These are phyloP conservation scores for Phlebiopsis flavidoalba DNA, from an alignment of 768 basidiomycete genomes.

Conservation along the genomic window DNA sequence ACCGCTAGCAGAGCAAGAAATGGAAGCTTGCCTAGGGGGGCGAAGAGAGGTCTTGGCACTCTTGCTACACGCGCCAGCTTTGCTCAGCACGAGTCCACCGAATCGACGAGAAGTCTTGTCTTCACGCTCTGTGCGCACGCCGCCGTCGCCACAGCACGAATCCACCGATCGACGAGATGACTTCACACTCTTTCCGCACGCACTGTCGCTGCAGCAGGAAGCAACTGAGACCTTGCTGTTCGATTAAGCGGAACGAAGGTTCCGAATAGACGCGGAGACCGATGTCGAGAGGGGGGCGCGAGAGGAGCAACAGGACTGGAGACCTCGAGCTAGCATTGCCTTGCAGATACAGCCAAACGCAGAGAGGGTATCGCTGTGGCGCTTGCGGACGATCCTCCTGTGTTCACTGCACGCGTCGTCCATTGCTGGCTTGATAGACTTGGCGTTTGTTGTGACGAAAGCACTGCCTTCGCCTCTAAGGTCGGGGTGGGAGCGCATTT, in stretches of 20 bases:
- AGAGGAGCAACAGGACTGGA: slow-evolving; percentile 22
- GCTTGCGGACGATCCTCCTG: slow-evolving; percentile 18
- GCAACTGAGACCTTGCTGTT: background rate
- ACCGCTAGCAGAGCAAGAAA: background rate
- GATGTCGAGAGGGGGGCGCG: background rate
- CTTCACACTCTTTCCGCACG: background rate
- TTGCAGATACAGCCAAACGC: slow-evolving; percentile 26
- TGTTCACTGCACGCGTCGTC: slow-evolving; percentile 22
- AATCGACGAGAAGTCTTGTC: no score
- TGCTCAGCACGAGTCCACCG: no score
- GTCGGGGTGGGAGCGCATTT: background rate
- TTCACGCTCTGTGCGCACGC: no score
- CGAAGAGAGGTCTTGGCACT: no score
- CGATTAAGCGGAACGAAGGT: background rate
- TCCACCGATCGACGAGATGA: background rate
- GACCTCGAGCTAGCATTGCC: slow-evolving; percentile 22
- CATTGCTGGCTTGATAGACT: background rate
- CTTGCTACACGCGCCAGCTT: no score
- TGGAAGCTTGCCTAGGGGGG: no score
- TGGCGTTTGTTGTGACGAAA: slow-evolving; percentile 17
- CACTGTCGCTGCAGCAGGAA: slow-evolving; percentile 1
- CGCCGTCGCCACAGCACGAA: slow-evolving; percentile 1
- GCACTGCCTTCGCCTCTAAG: background rate
- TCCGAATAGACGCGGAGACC: background rate
- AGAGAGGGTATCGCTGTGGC: slow-evolving; percentile 23